These are phyloP conservation scores for Hericium coralloides DNA, from an alignment of 768 basidiomycete species.

Conservation along the genomic window DNA sequence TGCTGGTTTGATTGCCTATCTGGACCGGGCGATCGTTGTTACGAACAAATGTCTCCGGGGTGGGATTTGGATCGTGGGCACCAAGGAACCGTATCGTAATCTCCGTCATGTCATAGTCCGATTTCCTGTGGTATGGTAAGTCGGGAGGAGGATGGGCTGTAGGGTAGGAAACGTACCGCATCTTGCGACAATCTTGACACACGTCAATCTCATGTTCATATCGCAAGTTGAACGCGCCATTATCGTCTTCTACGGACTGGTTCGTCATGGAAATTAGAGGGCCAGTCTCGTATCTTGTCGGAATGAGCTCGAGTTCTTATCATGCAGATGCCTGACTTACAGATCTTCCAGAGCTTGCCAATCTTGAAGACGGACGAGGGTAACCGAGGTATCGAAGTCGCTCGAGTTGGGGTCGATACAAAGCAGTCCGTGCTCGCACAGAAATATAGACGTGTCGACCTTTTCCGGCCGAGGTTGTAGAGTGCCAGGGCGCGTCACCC, in stretches of 20 bases:
- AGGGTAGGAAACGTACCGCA: slow-evolving; percentile 9
- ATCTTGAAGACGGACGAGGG: slow-evolving; percentile 50
- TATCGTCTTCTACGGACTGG: background rate
- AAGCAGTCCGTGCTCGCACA: slow-evolving; percentile 62
- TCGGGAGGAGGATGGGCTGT: background rate
- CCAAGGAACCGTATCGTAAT: slow-evolving; percentile 46
- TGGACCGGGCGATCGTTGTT: slow-evolving; percentile 18
- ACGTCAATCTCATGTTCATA: slow-evolving; percentile 19
- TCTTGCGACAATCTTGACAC: slow-evolving; percentile 12
- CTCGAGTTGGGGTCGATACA: slow-evolving; percentile 57
- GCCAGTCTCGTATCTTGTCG: slow-evolving; percentile 8
- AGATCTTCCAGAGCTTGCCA: slow-evolving; percentile 54
- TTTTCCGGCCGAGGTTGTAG: slow-evolving; percentile 47
- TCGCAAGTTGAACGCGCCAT: slow-evolving; percentile 12
- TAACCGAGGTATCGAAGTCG: slow-evolving; percentile 49
- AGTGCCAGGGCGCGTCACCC: slow-evolving; percentile 51
- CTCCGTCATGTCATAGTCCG: slow-evolving; percentile 50
- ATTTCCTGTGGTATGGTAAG: slow-evolving; percentile 29
- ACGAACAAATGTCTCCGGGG: slow-evolving; percentile 14
- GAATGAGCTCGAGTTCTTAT: background rate
- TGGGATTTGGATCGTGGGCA: slow-evolving; percentile 23
- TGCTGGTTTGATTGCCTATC: slow-evolving; percentile 13
- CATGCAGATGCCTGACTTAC: slow-evolving; percentile 32
- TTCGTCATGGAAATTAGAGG: slow-evolving; percentile 11
- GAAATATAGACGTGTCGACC: slow-evolving; percentile 51